Conservation (phyloP, 2,329 filamentous ascomycete species). For the Tetracladium maxilliforme region DNA sequence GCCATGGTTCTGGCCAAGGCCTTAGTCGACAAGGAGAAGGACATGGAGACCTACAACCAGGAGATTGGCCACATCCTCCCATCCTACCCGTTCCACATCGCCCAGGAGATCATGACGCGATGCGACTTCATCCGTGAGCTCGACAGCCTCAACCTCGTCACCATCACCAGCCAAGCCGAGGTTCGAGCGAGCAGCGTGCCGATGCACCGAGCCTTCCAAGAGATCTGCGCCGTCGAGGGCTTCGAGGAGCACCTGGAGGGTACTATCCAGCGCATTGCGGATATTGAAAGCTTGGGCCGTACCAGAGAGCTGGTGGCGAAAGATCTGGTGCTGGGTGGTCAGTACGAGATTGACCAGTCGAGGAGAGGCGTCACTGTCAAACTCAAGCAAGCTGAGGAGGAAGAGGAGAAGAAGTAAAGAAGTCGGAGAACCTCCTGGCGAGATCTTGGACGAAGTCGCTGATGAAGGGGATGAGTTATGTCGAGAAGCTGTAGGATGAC, state of each 20-base stretch:
- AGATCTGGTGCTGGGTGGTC: conserved; percentile 74
- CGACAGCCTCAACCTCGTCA: conserved; percentile 90
- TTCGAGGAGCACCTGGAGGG: conserved; percentile 74
- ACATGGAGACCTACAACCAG: conserved; percentile 51
- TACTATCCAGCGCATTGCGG: conserved; percentile 74
- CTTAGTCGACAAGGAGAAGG: conserved; percentile 68
- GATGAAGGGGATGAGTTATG: no score
- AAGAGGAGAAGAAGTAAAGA: conserved; percentile 5
- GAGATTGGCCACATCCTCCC: conserved; percentile 63
- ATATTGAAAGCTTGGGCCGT: conserved; percentile 82
- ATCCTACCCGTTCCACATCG: conserved; percentile 65
- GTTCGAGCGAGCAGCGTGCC: conserved; percentile 90
- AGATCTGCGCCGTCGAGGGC: conserved; percentile 62
- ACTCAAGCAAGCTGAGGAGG: conserved; percentile 25
- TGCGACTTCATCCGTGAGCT: conserved; percentile 88
- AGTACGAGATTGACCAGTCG: conserved; percentile 55
- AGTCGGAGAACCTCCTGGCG: no score
- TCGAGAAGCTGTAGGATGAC: no score
- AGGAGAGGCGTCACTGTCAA: conserved; percentile 26
- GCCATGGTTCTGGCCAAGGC: conserved; percentile 89
- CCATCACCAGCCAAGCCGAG: conserved; percentile 73
- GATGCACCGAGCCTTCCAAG: conserved; percentile 84
- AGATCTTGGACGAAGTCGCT: no score
- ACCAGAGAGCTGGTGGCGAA: conserved; percentile 95
- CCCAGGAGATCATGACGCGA: conserved; percentile 86